Conservation (phyloP, 2,329 filamentous ascomycete genomes). For the Metarhizium rileyi region DNA sequence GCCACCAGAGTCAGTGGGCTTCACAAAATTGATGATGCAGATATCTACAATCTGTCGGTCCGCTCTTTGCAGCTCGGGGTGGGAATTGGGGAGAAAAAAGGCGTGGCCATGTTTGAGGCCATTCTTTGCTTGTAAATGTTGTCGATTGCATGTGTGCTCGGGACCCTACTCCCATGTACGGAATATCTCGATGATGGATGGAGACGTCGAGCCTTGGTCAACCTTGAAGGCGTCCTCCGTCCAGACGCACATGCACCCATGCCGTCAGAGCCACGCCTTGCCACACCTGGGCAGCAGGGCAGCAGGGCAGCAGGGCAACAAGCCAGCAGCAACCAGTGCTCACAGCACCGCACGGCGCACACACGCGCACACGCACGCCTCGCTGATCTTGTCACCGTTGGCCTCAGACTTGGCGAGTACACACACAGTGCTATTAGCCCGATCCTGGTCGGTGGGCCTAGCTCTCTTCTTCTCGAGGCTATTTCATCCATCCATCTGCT, state of each 20-base stretch:
- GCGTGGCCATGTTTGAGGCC: no score
- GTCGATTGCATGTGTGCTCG: no score
- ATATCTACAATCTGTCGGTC: no score
- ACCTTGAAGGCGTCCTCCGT: no score
- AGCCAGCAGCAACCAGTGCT: background rate
- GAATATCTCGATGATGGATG: no score
- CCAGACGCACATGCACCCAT: background rate
- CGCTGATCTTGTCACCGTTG: background rate
- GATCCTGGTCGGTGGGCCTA: background rate
- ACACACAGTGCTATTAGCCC: background rate
- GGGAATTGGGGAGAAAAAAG: no score
- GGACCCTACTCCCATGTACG: no score
- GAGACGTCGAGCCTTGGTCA: no score
- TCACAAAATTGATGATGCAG: no score
- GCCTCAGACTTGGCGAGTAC: background rate
- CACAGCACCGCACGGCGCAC: background rate
- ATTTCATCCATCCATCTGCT: background rate
- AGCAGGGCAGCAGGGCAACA: background rate
- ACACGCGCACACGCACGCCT: background rate
- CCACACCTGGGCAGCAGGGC: background rate
- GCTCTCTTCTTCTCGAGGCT: background rate
- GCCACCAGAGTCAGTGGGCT: no score
- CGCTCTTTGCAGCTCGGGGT: no score
- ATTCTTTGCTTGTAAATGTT: no score
- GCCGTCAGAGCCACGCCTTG: background rate